A percentile compares a stretch with the other conserved stretches of the same genome.
These are phyloP conservation scores for Paracoccidioides lutzii DNA, from an alignment of 2,329 filamentous ascomycete genomes.

Conservation along the genomic window DNA sequence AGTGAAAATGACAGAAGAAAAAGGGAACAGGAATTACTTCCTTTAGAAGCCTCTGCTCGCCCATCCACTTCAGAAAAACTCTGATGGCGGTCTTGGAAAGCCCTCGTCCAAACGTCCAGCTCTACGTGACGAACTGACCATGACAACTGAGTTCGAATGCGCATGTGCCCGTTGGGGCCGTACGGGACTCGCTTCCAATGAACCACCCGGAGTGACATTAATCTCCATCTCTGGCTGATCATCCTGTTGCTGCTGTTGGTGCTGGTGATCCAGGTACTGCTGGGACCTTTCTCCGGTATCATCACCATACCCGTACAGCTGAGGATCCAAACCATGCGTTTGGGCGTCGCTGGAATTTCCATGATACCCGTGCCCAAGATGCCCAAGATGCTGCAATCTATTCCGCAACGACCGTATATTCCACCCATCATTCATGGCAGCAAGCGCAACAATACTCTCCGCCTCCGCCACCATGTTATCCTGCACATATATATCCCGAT, in stretches of 20 bases:
- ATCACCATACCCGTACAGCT: neutral
- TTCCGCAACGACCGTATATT: neutral
- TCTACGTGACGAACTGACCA: neutral
- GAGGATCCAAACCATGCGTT: neutral
- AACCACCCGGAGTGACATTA: neutral
- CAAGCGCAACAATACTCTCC: conserved; percentile 3
- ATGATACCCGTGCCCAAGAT: neutral
- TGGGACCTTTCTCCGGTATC: neutral
- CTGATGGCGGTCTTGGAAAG: neutral
- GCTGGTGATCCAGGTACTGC: neutral
- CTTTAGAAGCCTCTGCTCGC: neutral
- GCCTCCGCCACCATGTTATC: conserved; percentile 5
- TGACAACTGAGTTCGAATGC: conserved; percentile 1
- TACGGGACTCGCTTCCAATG: neutral
- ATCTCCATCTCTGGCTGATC: neutral
- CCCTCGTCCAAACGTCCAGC: neutral
- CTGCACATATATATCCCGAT: neutral
- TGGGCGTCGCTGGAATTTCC: neutral
- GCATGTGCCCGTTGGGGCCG: neutral
- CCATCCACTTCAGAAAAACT: neutral
- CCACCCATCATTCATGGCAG: neutral
- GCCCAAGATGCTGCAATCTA: neutral
- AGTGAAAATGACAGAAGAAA: too few relatives aligned
- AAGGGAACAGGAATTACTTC: too few relatives aligned
- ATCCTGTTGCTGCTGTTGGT: neutral